Base-by-base conservation (phyloP, 768 basidiomycete species). In the Gelatoporia subvermispora region DNA sequence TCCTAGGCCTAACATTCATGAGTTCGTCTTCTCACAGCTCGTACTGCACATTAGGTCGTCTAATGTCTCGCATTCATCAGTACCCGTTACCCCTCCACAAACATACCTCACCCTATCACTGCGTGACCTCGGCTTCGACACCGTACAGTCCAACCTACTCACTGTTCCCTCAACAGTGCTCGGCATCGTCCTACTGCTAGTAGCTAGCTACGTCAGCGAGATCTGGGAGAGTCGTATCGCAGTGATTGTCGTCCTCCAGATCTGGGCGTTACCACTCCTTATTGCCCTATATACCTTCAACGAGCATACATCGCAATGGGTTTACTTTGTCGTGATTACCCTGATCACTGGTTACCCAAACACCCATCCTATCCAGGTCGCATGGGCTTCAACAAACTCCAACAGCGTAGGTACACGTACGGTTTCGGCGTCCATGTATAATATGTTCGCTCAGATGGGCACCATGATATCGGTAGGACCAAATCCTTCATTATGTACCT, bases 181-280 rank as follows among this genome's bases (percentile, higher is more conserved):
- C 15, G 79, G 80, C 17, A 67, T 75, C 53, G 48, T 73, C 18
- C 55, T 55, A 22, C 71, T 77, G 55, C 68, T 81, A 17, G 31
- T 64, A 64, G 65, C 72, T 25, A 52, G 58, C 15, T 79, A 74
- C 56, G 59, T 80, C 36, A 76, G 77, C 54, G 80, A 84, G 59
- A 66, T 69, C 24, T 61, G 82, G 57, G 72, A 84, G 57, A 79
- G 77, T 52, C 74, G 82, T 3, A 70, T 76, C 17, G 61, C 69
- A 16, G 75, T 74, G 2, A 74, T 76, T 0, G 64, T 81, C 17
- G 60, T 79, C 23, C 68, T 79, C 7, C 75, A 82, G 47, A 44
- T 84, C 41, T 86, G 82, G 82, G 78, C 79, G 1, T 63, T 86
- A 2, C 79, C 81, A 3, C 72, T 83, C 16, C 70, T 86, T 41